Evolutionary conservation across 352 stramenopile genomes (phyloP), one percentile per base, ranked within the genome.

Genomic region (Hyphochytrium catenoides): DNA sequence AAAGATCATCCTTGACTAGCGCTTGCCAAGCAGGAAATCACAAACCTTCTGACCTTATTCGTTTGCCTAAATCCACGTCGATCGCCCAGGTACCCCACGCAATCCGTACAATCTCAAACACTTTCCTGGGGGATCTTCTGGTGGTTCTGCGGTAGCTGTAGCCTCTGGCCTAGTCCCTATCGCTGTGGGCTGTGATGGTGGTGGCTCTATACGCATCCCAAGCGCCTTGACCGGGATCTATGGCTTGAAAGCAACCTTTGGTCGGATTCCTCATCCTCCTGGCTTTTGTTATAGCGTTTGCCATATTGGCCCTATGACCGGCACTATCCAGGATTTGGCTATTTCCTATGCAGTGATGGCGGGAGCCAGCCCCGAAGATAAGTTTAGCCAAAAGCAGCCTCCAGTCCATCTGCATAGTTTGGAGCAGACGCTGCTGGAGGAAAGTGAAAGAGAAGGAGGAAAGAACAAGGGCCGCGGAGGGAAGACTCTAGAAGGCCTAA

Each of bases 131-230:
- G 81, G 81, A n/a, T 90, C 71, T 1, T 88, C 71, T 2, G 83
- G 68, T 45, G 81, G 77, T 11, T 84, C 65, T 8, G 74, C 77
- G 15, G 76, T 64, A 7, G 75, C 73, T 0, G 75, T 94, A 9
- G 45, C 76, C 1, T 62, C 70, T 7, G 81, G 77, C 14, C 39
- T 92, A n/a, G 65, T 87, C 20, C 76, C 74, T 2, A 41, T 92
- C 2, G 69, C 74, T 0, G 41, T 94, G 6, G 81, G 72, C 7
- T 47, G 70, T 9, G 81, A 92, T 50, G 74, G 68, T 21, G 77
- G 76, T 7, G 81, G 77, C 7, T 88, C 68, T 1, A 82, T 92
- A 40, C 72, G 77, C 1, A 79, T 91, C 25, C 81, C 81, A n/a
- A 62, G 74, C 3, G 50, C 49, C n/a, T 41, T 91, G 21, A 90